Percentiles rank a stretch among this genome's conserved stretches.
These are phyloP conservation scores for Rhinocladiella similis DNA, from an alignment of 2,329 filamentous ascomycete species.

Conservation along the genomic window DNA sequence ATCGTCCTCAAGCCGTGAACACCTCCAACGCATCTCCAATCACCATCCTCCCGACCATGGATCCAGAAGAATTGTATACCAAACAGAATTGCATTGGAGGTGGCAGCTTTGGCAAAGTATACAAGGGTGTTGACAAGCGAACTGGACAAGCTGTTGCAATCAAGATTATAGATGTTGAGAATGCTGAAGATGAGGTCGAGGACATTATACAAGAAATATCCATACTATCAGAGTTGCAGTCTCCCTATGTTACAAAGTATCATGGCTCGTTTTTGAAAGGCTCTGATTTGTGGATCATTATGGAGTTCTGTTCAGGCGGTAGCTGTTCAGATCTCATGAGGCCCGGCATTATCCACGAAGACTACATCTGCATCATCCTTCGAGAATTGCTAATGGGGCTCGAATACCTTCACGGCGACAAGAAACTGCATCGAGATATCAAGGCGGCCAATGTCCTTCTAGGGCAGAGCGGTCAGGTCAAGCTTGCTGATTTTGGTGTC, in stretches of 20 bases:
- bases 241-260: constrained; percentile 95
- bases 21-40: background rate
- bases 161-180: constrained; percentile 98
- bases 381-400: constrained; percentile 85
- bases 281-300: constrained; percentile 97
- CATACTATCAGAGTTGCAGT: constrained; percentile 93
- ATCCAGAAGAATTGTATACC: constrained; percentile 89
- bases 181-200: constrained; percentile 97
- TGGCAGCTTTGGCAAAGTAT: constrained; percentile 97
- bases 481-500: constrained; percentile 94
- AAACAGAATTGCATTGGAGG: constrained; percentile 93
- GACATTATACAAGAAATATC: constrained; percentile 99
- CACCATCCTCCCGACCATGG: constrained; percentile 45
- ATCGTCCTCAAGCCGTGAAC: background rate
- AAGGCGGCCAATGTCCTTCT: constrained; percentile 96
- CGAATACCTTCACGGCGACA: constrained; percentile 90
- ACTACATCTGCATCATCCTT: constrained; percentile 95
- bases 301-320: constrained; percentile 97
- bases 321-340: constrained; percentile 97
- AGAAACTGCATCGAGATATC: constrained; percentile 94
- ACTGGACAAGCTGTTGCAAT: constrained; percentile 94
- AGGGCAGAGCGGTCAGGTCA: constrained; percentile 88
- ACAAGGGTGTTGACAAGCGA: constrained; percentile 94
- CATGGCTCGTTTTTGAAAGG: constrained; percentile 96
- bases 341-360: constrained; percentile 84